phyloP scores from a whole-genome alignment of 192 early-diverging fungal genomes.

The Entomortierella beljakovae region DNA sequence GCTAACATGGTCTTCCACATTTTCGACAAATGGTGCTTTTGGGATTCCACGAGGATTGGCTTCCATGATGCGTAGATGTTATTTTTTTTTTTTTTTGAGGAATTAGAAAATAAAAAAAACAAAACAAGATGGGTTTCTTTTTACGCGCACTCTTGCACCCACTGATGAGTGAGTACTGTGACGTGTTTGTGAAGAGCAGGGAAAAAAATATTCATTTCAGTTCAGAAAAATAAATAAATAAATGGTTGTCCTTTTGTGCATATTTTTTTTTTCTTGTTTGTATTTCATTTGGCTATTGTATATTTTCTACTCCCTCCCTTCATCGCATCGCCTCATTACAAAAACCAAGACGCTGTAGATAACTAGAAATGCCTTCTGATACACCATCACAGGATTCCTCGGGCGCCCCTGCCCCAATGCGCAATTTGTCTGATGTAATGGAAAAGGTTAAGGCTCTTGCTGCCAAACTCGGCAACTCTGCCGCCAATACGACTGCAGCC shows the following conservation, averaged over 20 bases:
- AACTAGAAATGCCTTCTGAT: conserved; percentile 54
- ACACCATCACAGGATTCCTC: conserved; percentile 54
- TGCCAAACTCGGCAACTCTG: conserved; percentile 67
- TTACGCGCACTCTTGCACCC: too few relatives aligned
- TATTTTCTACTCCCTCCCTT: too few relatives aligned
- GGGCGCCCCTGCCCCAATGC: conserved; percentile 42
- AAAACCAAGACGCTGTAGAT: not conserved
- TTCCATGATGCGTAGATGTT: conserved; percentile 59
- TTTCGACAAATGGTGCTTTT: conserved; percentile 94
- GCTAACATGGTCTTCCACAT: conserved; percentile 89
- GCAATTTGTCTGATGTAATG: conserved; percentile 75
- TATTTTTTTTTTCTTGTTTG: too few relatives aligned
- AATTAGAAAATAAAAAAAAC: not conserved
- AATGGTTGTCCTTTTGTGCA: too few relatives aligned
- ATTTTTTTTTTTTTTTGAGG: not conserved
- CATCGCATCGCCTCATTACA: not conserved
- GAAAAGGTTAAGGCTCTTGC: conserved; percentile 85
- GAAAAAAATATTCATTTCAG: too few relatives aligned
- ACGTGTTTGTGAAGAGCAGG: too few relatives aligned
- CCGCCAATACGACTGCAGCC: conserved; percentile 37
- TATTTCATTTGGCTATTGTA: too few relatives aligned
- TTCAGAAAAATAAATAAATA: too few relatives aligned
- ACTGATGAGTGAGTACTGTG: too few relatives aligned
- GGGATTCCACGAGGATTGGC: conserved; percentile 96
- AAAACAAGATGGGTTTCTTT: not conserved